Base-by-base conservation (phyloP, 352 stramenopile species). In the Phytophthora kernoviae region DNA sequence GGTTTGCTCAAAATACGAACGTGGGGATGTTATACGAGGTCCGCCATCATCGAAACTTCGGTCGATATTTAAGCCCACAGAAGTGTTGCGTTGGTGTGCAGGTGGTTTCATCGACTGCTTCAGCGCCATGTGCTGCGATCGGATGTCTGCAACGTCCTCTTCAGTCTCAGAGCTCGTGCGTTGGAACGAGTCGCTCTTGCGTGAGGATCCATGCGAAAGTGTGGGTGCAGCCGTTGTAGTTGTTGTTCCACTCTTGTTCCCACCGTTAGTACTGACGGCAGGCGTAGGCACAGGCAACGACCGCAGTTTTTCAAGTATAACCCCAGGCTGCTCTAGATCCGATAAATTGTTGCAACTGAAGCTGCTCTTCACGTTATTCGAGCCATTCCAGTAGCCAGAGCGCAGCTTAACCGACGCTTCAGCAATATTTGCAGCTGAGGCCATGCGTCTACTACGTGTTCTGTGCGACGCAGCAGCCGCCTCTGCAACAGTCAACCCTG, bases 301-400 rank as follows among this genome's bases (percentile, higher is more conserved):
- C 36, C 62, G 56, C 24, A 68, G 37, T 24, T 70, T 62, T 42
- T 88, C 74, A 33, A 87, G 59, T 43, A 71, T 22, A 7, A 83
- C 48, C 24, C 79, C 79, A 9, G 68, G 70, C 10, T 75, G 64
- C 57, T 89, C 83, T 32, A 90, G 76, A 37, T 92, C 83, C 2
- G 79, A 54, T 17, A 92, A 48, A 46, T 92, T 92, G 65, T 92
- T 92, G 74, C 79, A 90, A 51, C 83, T 92, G 37, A 90, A 89
- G 66, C 83, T 92, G 66, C 78, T 90, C 54, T 84, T 92, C 47
- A 90, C 70, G 58, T 87, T 90, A 52, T 75, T 87, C 18, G 68
- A 51, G 30, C 73, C 75, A 45, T 90, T 90, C 83, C 83, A 90
- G 47, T 90, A 92, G 4, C 80, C 83, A 5, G 77, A 75, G 17